phyloP scores from a whole-genome alignment of 1,284 basidiomycete species.

The Ustilago esculenta region DNA sequence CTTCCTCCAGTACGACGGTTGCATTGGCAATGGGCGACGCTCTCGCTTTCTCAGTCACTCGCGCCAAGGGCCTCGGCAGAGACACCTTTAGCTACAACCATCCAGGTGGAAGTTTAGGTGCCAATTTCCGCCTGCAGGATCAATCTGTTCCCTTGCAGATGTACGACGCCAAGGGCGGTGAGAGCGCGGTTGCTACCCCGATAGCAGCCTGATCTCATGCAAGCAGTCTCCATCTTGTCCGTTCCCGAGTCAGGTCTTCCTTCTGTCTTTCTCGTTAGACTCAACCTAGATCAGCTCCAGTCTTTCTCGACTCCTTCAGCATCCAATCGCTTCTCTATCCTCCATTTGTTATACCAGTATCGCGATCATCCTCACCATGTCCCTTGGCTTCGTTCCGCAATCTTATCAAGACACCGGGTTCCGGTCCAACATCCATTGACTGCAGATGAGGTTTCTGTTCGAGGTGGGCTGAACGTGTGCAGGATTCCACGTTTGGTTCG shows the following conservation, averaged over 20 bases:
- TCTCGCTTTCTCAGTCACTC: constrained; percentile 62
- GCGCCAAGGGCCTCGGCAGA: constrained; percentile 46
- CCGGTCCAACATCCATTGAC: too few relatives aligned
- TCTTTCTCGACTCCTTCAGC: background rate
- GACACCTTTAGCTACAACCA: constrained; percentile 65
- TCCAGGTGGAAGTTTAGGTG: constrained; percentile 67
- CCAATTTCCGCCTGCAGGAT: constrained; percentile 31
- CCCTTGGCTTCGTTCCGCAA: too few relatives aligned
- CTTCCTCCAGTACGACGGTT: constrained; percentile 66
- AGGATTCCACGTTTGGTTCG: background rate
- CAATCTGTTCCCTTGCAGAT: constrained; percentile 24
- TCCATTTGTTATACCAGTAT: too few relatives aligned
- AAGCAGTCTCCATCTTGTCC: background rate
- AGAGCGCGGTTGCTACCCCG: constrained; percentile 32
- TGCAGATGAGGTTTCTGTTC: too few relatives aligned
- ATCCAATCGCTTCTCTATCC: too few relatives aligned
- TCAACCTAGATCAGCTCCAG: background rate
- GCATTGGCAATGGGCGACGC: constrained; percentile 68
- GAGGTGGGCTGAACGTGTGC: too few relatives aligned
- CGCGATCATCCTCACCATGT: too few relatives aligned
- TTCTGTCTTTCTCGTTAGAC: too few relatives aligned
- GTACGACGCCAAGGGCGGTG: constrained; percentile 10
- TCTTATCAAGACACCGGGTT: too few relatives aligned
- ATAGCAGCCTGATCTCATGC: constrained; percentile 22
- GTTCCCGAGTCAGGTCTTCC: background rate